Percentiles rank a stretch among this genome's conserved stretches.
Conservation (phyloP, 495 filamentous ascomycete species). For the Oidiodendron maius region DNA sequence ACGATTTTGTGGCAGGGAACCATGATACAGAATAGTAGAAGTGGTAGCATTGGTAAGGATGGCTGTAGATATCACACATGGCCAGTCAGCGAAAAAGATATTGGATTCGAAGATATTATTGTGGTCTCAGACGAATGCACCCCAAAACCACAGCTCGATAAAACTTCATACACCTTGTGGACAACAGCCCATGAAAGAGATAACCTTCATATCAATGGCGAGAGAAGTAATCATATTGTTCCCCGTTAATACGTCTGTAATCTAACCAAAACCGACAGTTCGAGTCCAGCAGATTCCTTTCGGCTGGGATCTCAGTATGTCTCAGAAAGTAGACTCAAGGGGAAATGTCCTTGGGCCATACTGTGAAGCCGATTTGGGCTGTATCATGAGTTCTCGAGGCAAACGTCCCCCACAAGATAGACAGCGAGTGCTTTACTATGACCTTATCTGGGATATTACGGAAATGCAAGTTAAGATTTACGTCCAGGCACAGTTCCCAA, state of each 20-base stretch:
- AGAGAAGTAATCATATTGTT: constrained; percentile 1
- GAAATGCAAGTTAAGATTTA: constrained; percentile 7
- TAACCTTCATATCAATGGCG: background rate
- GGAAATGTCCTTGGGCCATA: constrained; percentile 1
- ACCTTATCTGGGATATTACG: constrained; percentile 5
- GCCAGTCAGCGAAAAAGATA: background rate
- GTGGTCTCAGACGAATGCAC: constrained; percentile 10
- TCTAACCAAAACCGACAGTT: no score
- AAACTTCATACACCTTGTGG: constrained; percentile 11
- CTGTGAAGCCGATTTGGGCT: background rate
- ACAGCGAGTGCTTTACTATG: background rate
- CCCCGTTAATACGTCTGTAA: no score
- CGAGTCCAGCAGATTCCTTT: constrained; percentile 6
- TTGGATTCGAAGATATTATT: constrained; percentile 7
- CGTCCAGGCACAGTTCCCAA: constrained; percentile 2
- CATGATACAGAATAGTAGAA: background rate
- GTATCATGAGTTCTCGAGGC: no score
- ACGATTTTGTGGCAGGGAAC: background rate
- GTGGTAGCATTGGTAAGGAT: background rate
- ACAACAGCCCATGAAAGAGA: constrained; percentile 5
- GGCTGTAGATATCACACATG: constrained; percentile 1
- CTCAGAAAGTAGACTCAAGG: constrained; percentile 3
- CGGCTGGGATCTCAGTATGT: constrained; percentile 5
- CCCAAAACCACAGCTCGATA: background rate
- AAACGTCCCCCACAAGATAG: background rate